Percentiles rank a stretch among this genome's conserved stretches.
These are phyloP conservation scores for Davidsoniella australis DNA, from an alignment of 2,329 filamentous ascomycete genomes.

Conservation along the genomic window DNA sequence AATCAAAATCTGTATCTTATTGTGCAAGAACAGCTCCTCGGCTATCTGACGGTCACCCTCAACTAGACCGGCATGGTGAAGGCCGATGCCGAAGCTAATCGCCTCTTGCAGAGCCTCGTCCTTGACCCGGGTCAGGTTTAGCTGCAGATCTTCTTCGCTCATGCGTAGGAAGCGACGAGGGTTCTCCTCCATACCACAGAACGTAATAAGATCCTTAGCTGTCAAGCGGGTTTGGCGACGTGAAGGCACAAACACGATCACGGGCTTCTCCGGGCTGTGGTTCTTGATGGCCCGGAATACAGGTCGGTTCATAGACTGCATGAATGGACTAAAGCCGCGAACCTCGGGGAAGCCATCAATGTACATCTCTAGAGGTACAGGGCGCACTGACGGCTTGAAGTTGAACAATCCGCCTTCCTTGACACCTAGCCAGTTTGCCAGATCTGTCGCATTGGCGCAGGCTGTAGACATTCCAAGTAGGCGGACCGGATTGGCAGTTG, in stretches of 20 bases:
- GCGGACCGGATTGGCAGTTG: constrained; percentile 75
- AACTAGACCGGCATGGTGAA: constrained; percentile 92
- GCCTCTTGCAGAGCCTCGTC: constrained; percentile 85
- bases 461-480: constrained; percentile 98
- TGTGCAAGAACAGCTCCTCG: constrained; percentile 89
- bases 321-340: constrained; percentile 85
- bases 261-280: constrained; percentile 89
- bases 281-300: constrained; percentile 94
- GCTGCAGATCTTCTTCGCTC: constrained; percentile 81
- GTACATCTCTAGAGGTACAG: constrained; percentile 87
- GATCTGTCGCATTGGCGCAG: constrained; percentile 84
- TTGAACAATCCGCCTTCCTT: constrained; percentile 83
- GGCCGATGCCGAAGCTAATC: constrained; percentile 89
- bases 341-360: constrained; percentile 96
- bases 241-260: constrained; percentile 96
- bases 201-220: constrained; percentile 90
- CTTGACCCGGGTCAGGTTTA: constrained; percentile 79
- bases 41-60: constrained; percentile 83
- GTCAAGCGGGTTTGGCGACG: constrained; percentile 87
- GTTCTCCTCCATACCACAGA: constrained; percentile 96
- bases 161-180: constrained; percentile 83
- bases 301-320: constrained; percentile 98
- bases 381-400: constrained; percentile 90
- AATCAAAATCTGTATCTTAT: constrained; percentile 93
- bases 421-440: constrained; percentile 93